These are phyloP conservation scores for Trichophyton verrucosum DNA, from an alignment of 2,329 filamentous ascomycete genomes.

Conservation along the genomic window DNA sequence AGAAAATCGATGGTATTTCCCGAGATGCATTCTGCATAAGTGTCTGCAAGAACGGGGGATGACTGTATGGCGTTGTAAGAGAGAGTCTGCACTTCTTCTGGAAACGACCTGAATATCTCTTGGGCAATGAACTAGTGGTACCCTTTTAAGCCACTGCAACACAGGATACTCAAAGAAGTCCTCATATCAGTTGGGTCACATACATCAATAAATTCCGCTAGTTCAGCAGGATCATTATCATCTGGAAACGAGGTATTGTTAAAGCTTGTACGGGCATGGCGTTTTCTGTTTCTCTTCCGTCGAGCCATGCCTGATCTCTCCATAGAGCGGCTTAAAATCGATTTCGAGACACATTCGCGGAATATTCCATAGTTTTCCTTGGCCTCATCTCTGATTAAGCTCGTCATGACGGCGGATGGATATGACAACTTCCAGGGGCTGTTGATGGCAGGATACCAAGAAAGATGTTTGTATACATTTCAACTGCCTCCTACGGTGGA, in stretches of 20 bases:
- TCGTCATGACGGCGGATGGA: neutral
- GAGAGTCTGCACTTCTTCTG: conserved; percentile 47
- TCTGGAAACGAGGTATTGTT: conserved; percentile 7
- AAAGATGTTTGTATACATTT: neutral
- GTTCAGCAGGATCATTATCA: conserved; percentile 47
- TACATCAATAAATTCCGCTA: conserved; percentile 67
- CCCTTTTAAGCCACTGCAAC: conserved; percentile 1
- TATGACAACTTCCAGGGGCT: neutral
- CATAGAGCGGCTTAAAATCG: conserved; percentile 51
- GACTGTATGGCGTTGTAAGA: conserved; percentile 47
- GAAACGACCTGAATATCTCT: conserved; percentile 56
- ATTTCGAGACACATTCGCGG: conserved; percentile 59
- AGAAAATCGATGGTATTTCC: conserved; percentile 39
- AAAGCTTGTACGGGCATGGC: conserved; percentile 7
- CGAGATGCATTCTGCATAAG: conserved; percentile 48
- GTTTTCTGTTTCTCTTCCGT: conserved; percentile 15
- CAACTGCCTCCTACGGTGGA: neutral
- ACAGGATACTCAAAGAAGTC: conserved; percentile 3
- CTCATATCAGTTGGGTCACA: conserved; percentile 5
- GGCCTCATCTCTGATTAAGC: neutral
- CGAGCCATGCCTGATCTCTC: conserved; percentile 35
- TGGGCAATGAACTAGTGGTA: conserved; percentile 50
- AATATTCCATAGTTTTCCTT: conserved; percentile 52
- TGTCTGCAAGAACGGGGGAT: conserved; percentile 37
- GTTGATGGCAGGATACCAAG: neutral